Percentiles rank a stretch among this genome's conserved stretches.
Conservation (phyloP, 495 filamentous ascomycete genomes). For the Aspergillus mulundensis region DNA sequence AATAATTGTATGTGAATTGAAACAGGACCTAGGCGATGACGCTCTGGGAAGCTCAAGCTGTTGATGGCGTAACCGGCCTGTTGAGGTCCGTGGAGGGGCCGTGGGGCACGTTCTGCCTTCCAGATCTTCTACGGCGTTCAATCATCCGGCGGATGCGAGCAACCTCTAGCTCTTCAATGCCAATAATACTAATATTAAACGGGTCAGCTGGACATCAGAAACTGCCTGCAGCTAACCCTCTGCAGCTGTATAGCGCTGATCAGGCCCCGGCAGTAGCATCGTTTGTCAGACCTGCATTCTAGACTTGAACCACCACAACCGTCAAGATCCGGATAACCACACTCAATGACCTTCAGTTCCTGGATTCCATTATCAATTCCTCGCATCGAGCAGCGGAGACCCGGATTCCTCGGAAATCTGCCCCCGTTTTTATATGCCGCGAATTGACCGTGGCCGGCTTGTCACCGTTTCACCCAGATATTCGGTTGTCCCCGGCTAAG, state of each 20-base stretch:
- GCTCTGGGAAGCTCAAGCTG: conserved; percentile 16
- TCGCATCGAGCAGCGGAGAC: background rate
- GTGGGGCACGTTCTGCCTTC: conserved; percentile 21
- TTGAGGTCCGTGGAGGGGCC: conserved; percentile 41
- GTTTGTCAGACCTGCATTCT: conserved; percentile 19
- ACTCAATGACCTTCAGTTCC: background rate
- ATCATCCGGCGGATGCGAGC: background rate
- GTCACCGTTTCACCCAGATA: background rate
- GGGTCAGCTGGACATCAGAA: conserved; percentile 13
- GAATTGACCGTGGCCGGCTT: background rate
- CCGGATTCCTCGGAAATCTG: conserved; percentile 15
- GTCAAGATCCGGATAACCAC: background rate
- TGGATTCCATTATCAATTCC: conserved; percentile 10
- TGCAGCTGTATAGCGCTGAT: background rate
- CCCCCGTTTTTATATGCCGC: background rate
- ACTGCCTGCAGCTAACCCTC: background rate
- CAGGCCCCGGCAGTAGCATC: background rate
- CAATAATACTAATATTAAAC: background rate
- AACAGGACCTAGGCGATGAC: conserved; percentile 15
- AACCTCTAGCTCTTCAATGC: background rate
- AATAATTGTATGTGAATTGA: background rate
- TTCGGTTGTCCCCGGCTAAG: background rate
- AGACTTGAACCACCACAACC: background rate
- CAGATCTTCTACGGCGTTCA: background rate
- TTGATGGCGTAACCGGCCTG: conserved; percentile 37